These are phyloP conservation scores for Pseudocohnilembus persalinus DNA, from an alignment of 169 alveolate genomes.

Conservation along the genomic window DNA sequence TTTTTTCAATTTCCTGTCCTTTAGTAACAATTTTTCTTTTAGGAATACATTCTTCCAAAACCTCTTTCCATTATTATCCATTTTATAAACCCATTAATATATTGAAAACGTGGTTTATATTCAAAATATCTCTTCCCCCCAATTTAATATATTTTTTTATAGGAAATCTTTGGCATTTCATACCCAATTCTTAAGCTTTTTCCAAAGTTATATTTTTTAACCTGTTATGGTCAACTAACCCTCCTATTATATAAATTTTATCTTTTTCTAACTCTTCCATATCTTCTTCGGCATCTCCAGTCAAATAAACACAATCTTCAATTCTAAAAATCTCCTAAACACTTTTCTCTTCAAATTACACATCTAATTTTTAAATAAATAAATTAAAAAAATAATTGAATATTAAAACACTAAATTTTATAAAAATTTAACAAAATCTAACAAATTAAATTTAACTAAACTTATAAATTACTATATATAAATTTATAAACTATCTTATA, in stretches of 20 bases:
- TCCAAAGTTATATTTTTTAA: slow-evolving; percentile 38
- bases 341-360: slow-evolving; percentile 17
- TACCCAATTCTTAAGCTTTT: slow-evolving; percentile 28
- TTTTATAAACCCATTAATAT: slow-evolving; percentile 24
- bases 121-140: slow-evolving; percentile 30
- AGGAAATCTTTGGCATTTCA: slow-evolving; percentile 28
- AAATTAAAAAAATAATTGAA: too few species aligned
- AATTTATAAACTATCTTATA: too few species aligned
- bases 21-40: slow-evolving; percentile 22
- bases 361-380: not conserved
- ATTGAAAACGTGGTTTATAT: slow-evolving; percentile 37
- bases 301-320: slow-evolving; percentile 32
- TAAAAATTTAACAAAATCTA: too few species aligned
- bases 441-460: too few species aligned
- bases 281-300: slow-evolving; percentile 40
- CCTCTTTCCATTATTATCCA: slow-evolving; percentile 37
- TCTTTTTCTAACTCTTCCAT: slow-evolving; percentile 22
- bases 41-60: slow-evolving; percentile 32
- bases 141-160: slow-evolving; percentile 30
- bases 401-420: too few species aligned
- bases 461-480: too few species aligned
- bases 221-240: slow-evolving; percentile 51
- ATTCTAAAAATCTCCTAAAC: slow-evolving; percentile 21
- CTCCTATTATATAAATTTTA: slow-evolving; percentile 37
- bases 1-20: not conserved